These are phyloP conservation scores for Clarireedia paspali DNA, from an alignment of 2,329 filamentous ascomycete species.

Conservation along the genomic window DNA sequence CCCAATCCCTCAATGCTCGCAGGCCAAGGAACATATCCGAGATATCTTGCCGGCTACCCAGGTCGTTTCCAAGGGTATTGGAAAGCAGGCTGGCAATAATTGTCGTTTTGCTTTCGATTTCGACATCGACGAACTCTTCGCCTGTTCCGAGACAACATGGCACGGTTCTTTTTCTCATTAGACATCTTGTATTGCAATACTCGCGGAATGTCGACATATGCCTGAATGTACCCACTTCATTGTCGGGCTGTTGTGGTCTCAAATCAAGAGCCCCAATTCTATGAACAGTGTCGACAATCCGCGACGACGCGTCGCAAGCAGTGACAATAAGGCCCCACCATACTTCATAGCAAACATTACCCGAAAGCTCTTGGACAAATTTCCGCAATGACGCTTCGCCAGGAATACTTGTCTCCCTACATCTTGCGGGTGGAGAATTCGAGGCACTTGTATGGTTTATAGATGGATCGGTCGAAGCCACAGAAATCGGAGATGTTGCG, in stretches of 20 bases:
- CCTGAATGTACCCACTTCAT: conserved; percentile 15
- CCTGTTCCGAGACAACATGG: background rate
- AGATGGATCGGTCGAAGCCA: conserved; percentile 1
- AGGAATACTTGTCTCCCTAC: background rate
- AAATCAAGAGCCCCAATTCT: conserved; percentile 8
- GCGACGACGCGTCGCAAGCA: background rate
- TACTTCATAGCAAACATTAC: background rate
- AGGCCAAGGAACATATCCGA: conserved; percentile 2
- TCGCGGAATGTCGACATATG: conserved; percentile 18
- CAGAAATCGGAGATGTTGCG: background rate
- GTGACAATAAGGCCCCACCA: conserved; percentile 3
- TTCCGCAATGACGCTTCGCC: conserved; percentile 2
- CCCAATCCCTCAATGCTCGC: background rate
- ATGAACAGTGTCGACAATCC: conserved; percentile 2
- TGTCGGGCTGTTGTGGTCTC: conserved; percentile 9
- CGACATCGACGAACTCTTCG: background rate
- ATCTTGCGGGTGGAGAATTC: background rate
- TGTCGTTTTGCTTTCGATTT: background rate
- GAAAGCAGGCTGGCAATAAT: conserved; percentile 2
- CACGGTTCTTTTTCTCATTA: conserved; percentile 8
- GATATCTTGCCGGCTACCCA: background rate
- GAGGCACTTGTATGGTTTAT: background rate
- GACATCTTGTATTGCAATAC: conserved; percentile 17
- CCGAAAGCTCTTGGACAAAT: conserved; percentile 3
- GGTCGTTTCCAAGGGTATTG: background rate